These are phyloP conservation scores for Kalaharituber pfeilii DNA, from an alignment of 2,329 filamentous ascomycete genomes.

Conservation along the genomic window DNA sequence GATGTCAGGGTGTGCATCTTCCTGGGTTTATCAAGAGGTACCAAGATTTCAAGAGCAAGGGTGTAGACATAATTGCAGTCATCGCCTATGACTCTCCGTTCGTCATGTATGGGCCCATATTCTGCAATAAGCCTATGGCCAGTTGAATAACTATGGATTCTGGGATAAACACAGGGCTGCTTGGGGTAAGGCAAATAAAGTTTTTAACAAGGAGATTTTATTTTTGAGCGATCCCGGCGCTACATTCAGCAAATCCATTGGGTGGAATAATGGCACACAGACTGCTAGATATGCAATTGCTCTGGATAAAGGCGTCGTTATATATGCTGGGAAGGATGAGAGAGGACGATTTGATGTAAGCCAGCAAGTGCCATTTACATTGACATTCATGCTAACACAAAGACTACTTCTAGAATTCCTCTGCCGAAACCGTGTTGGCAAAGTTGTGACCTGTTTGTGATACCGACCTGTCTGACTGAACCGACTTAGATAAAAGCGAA, in stretches of 20 bases:
- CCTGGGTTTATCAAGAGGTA: slow-evolving; percentile 62
- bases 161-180: slow-evolving; percentile 33
- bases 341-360: slow-evolving; percentile 33
- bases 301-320: slow-evolving; percentile 67
- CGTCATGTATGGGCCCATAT: slow-evolving; percentile 41
- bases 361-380: slow-evolving; percentile 7
- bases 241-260: slow-evolving; percentile 60
- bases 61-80: slow-evolving; percentile 64
- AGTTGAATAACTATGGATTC: background rate
- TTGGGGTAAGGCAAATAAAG: slow-evolving; percentile 73
- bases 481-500: too few relatives aligned
- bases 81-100: slow-evolving; percentile 72
- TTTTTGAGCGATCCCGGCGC: slow-evolving; percentile 59
- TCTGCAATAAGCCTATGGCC: background rate
- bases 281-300: slow-evolving; percentile 66
- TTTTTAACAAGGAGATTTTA: slow-evolving; percentile 55
- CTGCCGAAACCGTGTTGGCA: slow-evolving; percentile 38
- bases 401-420: slow-evolving; percentile 33
- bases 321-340: slow-evolving; percentile 60
- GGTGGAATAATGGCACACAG: slow-evolving; percentile 57
- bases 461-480: too few relatives aligned
- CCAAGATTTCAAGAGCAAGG: slow-evolving; percentile 55
- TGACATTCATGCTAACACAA: background rate
- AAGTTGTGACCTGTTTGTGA: slow-evolving; percentile 41
- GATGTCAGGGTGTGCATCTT: slow-evolving; percentile 66